These are phyloP conservation scores for Solanum ossicruentum DNA, from an alignment of 257 asterid genomes.

Conservation along the genomic window DNA sequence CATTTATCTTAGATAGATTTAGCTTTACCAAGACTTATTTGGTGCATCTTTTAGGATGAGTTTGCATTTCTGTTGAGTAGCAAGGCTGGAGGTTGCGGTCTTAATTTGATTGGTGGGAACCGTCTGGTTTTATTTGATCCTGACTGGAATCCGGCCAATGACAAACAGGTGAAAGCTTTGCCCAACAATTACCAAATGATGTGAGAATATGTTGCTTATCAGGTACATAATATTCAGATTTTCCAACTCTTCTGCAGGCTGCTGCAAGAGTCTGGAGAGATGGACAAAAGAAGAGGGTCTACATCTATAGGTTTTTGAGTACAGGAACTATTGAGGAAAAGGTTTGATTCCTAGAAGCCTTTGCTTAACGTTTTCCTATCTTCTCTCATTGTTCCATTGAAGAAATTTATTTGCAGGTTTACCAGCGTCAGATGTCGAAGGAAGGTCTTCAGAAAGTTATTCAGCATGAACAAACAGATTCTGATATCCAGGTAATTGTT, in stretches of 20 bases:
- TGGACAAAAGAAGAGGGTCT: conserved; percentile 98
- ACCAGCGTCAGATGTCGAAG: conserved; percentile 99
- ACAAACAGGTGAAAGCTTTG: conserved; percentile 61
- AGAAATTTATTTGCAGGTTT: conserved; percentile 38
- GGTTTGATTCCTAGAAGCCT: conserved; percentile 24
- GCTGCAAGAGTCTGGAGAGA: conserved; percentile 99
- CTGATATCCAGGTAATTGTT: conserved; percentile 41
- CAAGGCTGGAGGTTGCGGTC: conserved; percentile 99
- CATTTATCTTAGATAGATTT: background rate
- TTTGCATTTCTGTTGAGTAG: conserved; percentile 95
- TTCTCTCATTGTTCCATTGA: background rate
- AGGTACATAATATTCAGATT: background rate
- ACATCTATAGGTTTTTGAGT: conserved; percentile 87
- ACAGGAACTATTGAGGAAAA: conserved; percentile 97
- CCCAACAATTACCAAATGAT: background rate
- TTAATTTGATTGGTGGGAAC: conserved; percentile 92
- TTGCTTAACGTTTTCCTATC: background rate
- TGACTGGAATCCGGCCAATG: conserved; percentile 99
- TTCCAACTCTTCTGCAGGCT: conserved; percentile 43
- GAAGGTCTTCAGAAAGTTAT: conserved; percentile 96
- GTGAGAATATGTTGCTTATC: background rate
- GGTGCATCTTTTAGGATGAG: conserved; percentile 53
- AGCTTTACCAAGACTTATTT: background rate
- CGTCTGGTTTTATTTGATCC: conserved; percentile 94
- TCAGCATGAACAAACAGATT: conserved; percentile 66